A percentile compares a stretch with the other conserved stretches of the same genome.
Conservation (phyloP, 2,329 filamentous ascomycete species). For the Ophiocordyceps camponoti-floridani region DNA sequence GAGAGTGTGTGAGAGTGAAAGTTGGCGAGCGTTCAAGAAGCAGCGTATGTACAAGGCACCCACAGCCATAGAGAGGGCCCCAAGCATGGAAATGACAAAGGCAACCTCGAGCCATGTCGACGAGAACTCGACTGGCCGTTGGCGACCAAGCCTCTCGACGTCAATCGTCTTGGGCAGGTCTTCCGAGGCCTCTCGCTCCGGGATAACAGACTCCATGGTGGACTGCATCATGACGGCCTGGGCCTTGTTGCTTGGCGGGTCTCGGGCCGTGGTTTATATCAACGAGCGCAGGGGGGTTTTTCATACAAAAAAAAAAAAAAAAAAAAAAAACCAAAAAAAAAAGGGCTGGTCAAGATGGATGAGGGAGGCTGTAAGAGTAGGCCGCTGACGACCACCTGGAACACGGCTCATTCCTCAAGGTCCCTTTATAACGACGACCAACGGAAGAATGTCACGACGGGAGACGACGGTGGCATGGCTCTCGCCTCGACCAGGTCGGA, state of each 20-base stretch:
- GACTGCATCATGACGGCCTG: slow-evolving; percentile 2
- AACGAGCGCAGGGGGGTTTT: not conserved
- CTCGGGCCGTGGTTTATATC: slow-evolving; percentile 2
- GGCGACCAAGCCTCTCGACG: slow-evolving; percentile 38
- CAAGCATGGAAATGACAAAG: slow-evolving; percentile 40
- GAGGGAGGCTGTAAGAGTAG: not conserved
- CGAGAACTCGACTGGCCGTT: slow-evolving; percentile 35
- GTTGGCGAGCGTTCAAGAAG: slow-evolving; percentile 55
- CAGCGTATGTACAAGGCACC: slow-evolving; percentile 23
- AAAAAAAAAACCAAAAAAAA: not conserved
- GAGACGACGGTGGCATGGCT: not conserved
- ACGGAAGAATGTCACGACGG: slow-evolving; percentile 1
- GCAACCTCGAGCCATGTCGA: slow-evolving; percentile 33
- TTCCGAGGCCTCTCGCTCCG: slow-evolving; percentile 4
- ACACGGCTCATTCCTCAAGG: slow-evolving; percentile 1
- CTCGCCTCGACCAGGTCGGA: no score
- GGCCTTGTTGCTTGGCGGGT: slow-evolving; percentile 1
- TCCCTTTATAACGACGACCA: slow-evolving; percentile 1
- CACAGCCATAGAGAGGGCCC: slow-evolving; percentile 40
- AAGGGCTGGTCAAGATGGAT: not conserved
- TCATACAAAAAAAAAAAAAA: not conserved
- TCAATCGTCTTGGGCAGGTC: slow-evolving; percentile 7
- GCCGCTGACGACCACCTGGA: slow-evolving; percentile 1
- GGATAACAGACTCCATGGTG: slow-evolving; percentile 1
- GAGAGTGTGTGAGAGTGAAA: slow-evolving; percentile 43